Evolutionary conservation across 2,329 filamentous ascomycete genomes (phyloP).

Genomic region (Davidsoniella neocaledoniae): DNA sequence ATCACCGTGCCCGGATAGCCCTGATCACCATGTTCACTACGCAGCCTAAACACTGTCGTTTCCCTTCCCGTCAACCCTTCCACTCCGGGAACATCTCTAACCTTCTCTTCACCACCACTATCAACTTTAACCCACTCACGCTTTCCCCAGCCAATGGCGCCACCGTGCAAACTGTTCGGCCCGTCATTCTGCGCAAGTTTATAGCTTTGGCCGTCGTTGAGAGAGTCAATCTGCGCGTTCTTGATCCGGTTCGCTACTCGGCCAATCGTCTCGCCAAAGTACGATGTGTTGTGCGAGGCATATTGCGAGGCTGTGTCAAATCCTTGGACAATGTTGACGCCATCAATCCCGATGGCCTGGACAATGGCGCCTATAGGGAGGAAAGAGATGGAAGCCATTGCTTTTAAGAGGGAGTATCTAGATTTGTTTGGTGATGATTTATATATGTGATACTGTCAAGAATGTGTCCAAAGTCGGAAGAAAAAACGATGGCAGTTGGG

Average conservation of each 20-base stretch:
- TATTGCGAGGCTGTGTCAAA: constrained; percentile 67
- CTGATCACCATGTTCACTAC: constrained; percentile 69
- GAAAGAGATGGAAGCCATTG: constrained; percentile 38
- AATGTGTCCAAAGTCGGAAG: not conserved
- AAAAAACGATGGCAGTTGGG: not conserved
- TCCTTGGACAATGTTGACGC: constrained; percentile 72
- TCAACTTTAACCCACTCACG: constrained; percentile 48
- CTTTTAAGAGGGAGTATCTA: not conserved
- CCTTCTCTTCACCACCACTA: constrained; percentile 15
- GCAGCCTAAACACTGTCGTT: constrained; percentile 33
- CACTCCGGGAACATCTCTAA: constrained; percentile 33
- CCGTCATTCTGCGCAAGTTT: constrained; percentile 59
- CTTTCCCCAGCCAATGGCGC: constrained; percentile 64
- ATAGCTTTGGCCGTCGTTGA: constrained; percentile 53
- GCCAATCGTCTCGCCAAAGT: constrained; percentile 89
- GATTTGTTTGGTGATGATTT: not conserved
- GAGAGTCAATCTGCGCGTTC: constrained; percentile 47
- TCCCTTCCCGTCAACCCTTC: constrained; percentile 48
- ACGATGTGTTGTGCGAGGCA: constrained; percentile 54
- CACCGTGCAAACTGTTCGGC: constrained; percentile 60
- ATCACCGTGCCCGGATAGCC: constrained; percentile 79
- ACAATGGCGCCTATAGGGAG: constrained; percentile 64
- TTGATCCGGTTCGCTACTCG: constrained; percentile 68
- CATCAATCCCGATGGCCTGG: constrained; percentile 62
- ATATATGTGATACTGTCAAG: not conserved